These are phyloP conservation scores for Ochromonas danica DNA, from an alignment of 108 stramenopile species.

Conservation along the genomic window DNA sequence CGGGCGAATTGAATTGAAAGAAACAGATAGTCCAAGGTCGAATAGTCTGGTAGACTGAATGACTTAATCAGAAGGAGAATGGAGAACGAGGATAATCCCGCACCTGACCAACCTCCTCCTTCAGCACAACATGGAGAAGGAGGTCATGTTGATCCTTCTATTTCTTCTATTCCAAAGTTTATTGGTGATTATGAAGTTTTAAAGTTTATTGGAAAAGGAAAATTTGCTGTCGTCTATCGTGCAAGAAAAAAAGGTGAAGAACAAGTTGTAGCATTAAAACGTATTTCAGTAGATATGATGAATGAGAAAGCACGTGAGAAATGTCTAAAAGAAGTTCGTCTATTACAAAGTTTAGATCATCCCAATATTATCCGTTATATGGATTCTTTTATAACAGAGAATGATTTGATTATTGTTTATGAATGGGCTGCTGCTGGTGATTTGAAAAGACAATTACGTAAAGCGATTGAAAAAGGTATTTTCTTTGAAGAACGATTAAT, in stretches of 20 bases:
- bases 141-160: no score
- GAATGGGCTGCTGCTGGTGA: slow-evolving; percentile 65
- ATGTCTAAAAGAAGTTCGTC: slow-evolving; percentile 62
- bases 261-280: slow-evolving; percentile 59
- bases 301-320: slow-evolving; percentile 52
- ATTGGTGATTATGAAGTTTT: slow-evolving; percentile 45
- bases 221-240: slow-evolving; percentile 63
- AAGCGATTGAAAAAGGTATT: slow-evolving; percentile 51
- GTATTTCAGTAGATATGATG: slow-evolving; percentile 55
- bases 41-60: no score
- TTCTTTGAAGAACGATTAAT: slow-evolving; percentile 54
- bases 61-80: no score
- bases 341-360: slow-evolving; percentile 57
- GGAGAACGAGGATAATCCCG: no score
- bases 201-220: slow-evolving; percentile 57
- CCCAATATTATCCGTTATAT: slow-evolving; percentile 60
- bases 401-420: slow-evolving; percentile 56
- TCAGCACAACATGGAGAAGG: no score
- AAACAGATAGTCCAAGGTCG: no score
- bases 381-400: slow-evolving; percentile 50
- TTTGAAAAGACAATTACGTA: slow-evolving; percentile 58
- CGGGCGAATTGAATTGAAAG: no score
- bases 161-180: neutral
- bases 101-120: no score
- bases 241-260: slow-evolving; percentile 50